These are phyloP conservation scores for Globisporangium paroecandrum DNA, from an alignment of 352 stramenopile species.

Conservation along the genomic window DNA sequence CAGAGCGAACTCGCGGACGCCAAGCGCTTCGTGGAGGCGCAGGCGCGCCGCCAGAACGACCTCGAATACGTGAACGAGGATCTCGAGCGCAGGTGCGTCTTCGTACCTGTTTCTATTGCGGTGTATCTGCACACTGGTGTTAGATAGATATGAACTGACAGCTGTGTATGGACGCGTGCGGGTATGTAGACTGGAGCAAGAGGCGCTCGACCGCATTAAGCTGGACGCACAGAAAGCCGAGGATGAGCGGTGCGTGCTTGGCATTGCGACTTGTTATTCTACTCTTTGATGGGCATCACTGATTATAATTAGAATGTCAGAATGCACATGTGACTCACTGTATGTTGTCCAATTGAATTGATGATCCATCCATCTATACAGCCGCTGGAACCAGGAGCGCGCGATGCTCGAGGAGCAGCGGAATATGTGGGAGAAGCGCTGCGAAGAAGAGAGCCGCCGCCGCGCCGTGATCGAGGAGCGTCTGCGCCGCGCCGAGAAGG, in stretches of 20 bases:
- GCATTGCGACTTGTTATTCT: slow-evolving; percentile 6
- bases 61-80: slow-evolving; percentile 87
- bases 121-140: not conserved
- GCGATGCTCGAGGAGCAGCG: slow-evolving; percentile 56
- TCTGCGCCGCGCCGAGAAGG: slow-evolving; percentile 77
- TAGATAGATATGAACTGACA: not conserved
- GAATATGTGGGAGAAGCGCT: slow-evolving; percentile 67
- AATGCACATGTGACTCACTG: not conserved
- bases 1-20: slow-evolving; percentile 83
- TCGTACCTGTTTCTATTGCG: not conserved
- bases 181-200: slow-evolving; percentile 51
- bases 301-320: slow-evolving; percentile 6
- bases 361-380: slow-evolving; percentile 14
- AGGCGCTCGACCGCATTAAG: slow-evolving; percentile 80
- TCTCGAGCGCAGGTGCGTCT: slow-evolving; percentile 56
- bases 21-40: slow-evolving; percentile 81
- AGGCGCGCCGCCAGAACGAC: slow-evolving; percentile 80
- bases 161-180: not conserved
- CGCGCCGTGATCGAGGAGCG: slow-evolving; percentile 74
- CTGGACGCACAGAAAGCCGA: slow-evolving; percentile 79
- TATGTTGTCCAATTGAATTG: not conserved
- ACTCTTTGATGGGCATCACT: slow-evolving; percentile 2
- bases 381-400: slow-evolving; percentile 69
- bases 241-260: slow-evolving; percentile 63
- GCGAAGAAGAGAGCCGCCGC: slow-evolving; percentile 68